Evolutionary conservation across 139 green algal species (phyloP), one percentile per base, ranked within the genome.

Genomic region (Picochlorum sp.): DNA sequence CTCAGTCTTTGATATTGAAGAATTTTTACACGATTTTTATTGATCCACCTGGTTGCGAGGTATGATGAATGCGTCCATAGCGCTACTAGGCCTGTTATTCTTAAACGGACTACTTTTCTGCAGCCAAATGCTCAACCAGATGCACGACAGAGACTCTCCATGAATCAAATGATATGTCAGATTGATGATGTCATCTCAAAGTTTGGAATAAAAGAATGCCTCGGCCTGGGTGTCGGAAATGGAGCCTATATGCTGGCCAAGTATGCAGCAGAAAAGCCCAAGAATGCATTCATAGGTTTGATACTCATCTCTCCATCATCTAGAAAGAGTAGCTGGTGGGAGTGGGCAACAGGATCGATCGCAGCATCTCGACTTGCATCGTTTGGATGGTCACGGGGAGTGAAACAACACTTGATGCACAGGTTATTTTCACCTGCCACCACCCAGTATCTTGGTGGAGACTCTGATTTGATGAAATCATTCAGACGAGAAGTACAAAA

Each of bases 11-110:
- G 46, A 59, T 81, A 18, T 20, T 68, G 18, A 57, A 72, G 10
- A 81, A 81, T 68, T 72, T 73, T 51, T 78, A 65, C 52, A 46
- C 78, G 20, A 75, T 75, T 51, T 73, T 78, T 37, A 57, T 81
- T 24, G 70, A 81, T 46, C 63, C 64, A 2, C 74, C 74, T 45
- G 74, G 74, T 18, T 74, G 62, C 47, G 61, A 80, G 41, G 74
- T 75, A 38, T 24, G 74, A 10, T 50, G 7, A 41, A 41, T 41
- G 34, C 34, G 34, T 41, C 6, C 34, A 13, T 41, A 9, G 8
- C 8, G 34, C 8, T 41, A 11, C 1, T 41, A 14, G 34, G 7
- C 34, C 34, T 41, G 34, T 9, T 41, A 41, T 9, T 41, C 14
- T 41, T 41, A 41, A 41, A 41, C 0, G 5, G 8, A 13, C 8